These are phyloP conservation scores for Cytospora leucostoma DNA, from an alignment of 2,329 filamentous ascomycete species.

Conservation along the genomic window DNA sequence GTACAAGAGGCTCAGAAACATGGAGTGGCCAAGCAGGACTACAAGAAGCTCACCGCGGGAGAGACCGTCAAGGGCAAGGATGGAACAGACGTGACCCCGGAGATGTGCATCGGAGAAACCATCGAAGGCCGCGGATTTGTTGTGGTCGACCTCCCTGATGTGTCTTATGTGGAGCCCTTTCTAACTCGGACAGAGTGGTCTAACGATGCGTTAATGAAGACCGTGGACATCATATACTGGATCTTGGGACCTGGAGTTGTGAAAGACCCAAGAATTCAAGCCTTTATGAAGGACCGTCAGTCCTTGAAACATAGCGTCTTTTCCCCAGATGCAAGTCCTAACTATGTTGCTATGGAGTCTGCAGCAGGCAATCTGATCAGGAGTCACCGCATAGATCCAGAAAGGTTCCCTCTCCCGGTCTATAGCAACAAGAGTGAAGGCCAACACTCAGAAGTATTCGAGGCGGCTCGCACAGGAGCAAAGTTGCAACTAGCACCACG, in stretches of 20 bases:
- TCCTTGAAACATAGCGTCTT: constrained; percentile 75
- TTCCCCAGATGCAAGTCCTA: constrained; percentile 71
- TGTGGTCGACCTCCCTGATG: constrained; percentile 75
- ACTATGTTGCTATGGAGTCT: constrained; percentile 71
- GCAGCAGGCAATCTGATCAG: constrained; percentile 67
- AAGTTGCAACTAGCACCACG: constrained; percentile 51
- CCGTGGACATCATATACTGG: constrained; percentile 76
- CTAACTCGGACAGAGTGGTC: constrained; percentile 73
- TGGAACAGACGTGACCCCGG: constrained; percentile 73
- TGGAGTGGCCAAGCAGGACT: constrained; percentile 63
- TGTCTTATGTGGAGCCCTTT: constrained; percentile 69
- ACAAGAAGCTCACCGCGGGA: constrained; percentile 61
- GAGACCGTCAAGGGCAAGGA: constrained; percentile 62
- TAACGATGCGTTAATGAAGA: constrained; percentile 63
- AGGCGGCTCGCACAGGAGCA: constrained; percentile 47
- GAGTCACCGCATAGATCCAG: constrained; percentile 70
- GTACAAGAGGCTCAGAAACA: constrained; percentile 62
- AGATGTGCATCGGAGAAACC: constrained; percentile 77
- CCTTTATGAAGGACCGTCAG: constrained; percentile 67
- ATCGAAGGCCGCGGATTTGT: constrained; percentile 73
- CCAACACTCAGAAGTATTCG: constrained; percentile 31
- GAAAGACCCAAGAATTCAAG: constrained; percentile 60
- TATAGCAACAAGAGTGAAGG: constrained; percentile 55
- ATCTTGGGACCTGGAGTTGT: constrained; percentile 71
- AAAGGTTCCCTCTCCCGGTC: constrained; percentile 70